Base-by-base conservation (phyloP, 768 basidiomycete species). In the Leucocoprinus birnbaumii region DNA sequence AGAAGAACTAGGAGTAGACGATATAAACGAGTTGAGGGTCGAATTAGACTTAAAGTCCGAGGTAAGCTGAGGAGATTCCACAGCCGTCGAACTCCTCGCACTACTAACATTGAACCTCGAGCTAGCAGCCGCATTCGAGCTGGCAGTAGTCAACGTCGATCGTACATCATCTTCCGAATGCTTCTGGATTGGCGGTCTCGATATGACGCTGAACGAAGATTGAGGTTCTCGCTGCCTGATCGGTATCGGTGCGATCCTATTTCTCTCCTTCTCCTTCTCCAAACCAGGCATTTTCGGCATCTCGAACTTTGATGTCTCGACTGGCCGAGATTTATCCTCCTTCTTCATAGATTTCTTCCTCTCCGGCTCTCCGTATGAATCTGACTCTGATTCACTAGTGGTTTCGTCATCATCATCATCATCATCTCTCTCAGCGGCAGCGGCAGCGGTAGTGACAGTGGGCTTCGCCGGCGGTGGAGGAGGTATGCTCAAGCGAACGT, bases 151-250 rank as follows among this genome's bases (percentile, higher is more conserved):
- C 21, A 51, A 55, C 16, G 54, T 6, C 57, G 34, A 37, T 48
- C 57, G 6, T 40, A 21, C 16, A 51, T 59, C 9, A 34, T 34
- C 52, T 7, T 51, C 62, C 43, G 48, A 62, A 51, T 53, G 63
- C 56, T 61, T 72, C 48, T 65, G 64, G 25, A 80, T 65, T 46
- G 74, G 70, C 19, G 84, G 84, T 19, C 85, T 69, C 18, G 84
- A 85, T 2, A 80, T 83, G 44, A 86, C 85, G 56, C 80, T 81
- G 61, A 86, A 86, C 24, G 83, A 72, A 6, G 82, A 77, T 9
- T 76, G 76, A 3, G 83, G 79, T 45, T 78, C 69, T 27, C 82
- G 76, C 61, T 77, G 73, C 58, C 79, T 81, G 58, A 86, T 85
- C 21, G 78, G 78, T 46, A 84, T 85, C 8, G 85, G 85, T 18